Base-by-base conservation (phyloP, 2,329 filamentous ascomycete genomes). In the Tolypocladium guangdongense region DNA sequence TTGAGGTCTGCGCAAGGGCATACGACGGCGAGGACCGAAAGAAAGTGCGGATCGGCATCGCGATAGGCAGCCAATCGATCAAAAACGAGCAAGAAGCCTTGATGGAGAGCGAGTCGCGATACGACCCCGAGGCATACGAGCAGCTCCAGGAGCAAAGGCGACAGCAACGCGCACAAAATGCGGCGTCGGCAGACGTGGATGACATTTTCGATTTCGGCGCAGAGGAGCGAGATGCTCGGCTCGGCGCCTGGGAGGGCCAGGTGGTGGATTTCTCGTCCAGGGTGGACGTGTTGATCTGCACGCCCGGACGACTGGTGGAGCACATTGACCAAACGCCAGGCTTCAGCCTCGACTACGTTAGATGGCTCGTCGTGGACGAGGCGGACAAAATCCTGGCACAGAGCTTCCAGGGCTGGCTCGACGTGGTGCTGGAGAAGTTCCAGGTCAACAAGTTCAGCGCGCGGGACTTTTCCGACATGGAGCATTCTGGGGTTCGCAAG, bases 311-410 rank as follows among this genome's bases (percentile, higher is more conserved):
- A 57, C 79, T 97, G 1, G 90, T 97, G 4, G 92, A 97, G 62
- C 92, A 97, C 68, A 78, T 96, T 50, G 85, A 86, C 58, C 84
- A 85, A 55, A 97, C 92, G 0, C 81, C 82, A 3, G 90, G 90
- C 0, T 96, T 97, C 66, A 81, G 78, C 0, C 75, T 97, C 24
- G 81, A 87, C 54, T 78, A 87, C 64, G 75, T 96, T 5, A 82
- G 88, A 56, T 97, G 91, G 90, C 76, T 97, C 0, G 82, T 96
- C 3, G 87, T 96, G 47, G 92, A 97, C 62, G 92, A 97, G 70
- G 93, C 92, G 12, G 92, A 97, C 68, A 90, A 93, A 64, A 74
- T 97, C 14, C 78, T 97, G 7, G 87, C 91, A 45, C 89, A 97
- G 67, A 91, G 87, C 63, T 96, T 93, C 68, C 91, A 96, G 66